A percentile compares a stretch with the other conserved stretches of the same genome.
phyloP scores from a whole-genome alignment of 768 basidiomycete species.

The Naganishia kalamii region DNA sequence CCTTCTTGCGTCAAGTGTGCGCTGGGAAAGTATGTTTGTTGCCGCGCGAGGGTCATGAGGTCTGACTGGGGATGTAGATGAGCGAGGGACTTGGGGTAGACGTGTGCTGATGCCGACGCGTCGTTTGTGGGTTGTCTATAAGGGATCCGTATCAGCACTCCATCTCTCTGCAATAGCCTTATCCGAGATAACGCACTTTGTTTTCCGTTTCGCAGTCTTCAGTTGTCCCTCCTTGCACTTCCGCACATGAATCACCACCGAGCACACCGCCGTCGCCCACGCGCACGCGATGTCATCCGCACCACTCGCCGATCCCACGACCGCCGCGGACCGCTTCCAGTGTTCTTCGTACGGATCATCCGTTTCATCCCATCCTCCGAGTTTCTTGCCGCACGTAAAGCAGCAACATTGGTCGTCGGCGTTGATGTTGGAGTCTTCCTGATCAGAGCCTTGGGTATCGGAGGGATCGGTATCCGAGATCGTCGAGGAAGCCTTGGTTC shows the following conservation, averaged over 20 bases:
- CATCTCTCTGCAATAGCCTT: too few species aligned
- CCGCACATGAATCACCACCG: conserved; percentile 49
- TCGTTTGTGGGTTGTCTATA: neutral
- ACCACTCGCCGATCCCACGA: neutral
- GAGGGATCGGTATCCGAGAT: neutral
- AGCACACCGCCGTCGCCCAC: conserved; percentile 78
- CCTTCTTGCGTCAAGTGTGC: conserved; percentile 8
- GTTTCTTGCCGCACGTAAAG: conserved; percentile 72
- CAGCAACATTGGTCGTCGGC: conserved; percentile 56
- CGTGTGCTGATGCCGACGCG: neutral
- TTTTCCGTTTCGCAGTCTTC: conserved; percentile 18
- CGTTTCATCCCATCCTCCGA: conserved; percentile 74
- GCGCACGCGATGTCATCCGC: conserved; percentile 51
- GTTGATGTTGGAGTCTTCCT: neutral
- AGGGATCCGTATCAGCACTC: neutral
- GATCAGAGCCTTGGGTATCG: neutral
- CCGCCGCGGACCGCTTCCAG: conserved; percentile 56
- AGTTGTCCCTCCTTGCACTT: neutral
- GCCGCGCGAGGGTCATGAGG: conserved; percentile 26
- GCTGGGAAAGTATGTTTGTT: conserved; percentile 32
- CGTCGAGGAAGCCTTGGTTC: neutral
- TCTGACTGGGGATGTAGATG: conserved; percentile 31
- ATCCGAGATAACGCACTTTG: neutral
- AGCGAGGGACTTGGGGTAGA: neutral
- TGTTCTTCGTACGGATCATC: conserved; percentile 87